Conservation (phyloP, 805 yeast species). For the Teunomyces gatunensis region DNA sequence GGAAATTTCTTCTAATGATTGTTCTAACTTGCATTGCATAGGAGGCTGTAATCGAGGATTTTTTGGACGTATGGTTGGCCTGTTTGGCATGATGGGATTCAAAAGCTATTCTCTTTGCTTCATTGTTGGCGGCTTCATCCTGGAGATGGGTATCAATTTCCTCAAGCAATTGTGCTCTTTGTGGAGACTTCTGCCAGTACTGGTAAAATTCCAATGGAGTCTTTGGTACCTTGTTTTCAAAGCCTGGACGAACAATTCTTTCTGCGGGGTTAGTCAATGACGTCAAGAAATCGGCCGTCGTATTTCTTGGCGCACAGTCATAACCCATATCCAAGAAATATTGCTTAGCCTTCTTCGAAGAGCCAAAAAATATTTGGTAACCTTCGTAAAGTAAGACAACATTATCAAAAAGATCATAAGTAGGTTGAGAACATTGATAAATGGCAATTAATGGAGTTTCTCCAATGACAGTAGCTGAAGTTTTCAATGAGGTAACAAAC, state of each 20-base stretch:
- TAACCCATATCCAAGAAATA: conserved; percentile 62
- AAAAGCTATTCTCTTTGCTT: conserved; percentile 12
- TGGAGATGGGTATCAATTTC: conserved; percentile 43
- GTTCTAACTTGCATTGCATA: conserved; percentile 34
- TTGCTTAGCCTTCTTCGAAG: conserved; percentile 40
- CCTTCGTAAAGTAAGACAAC: conserved; percentile 47
- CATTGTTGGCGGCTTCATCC: conserved; percentile 10
- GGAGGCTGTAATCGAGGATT: conserved; percentile 37
- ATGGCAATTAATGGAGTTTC: conserved; percentile 27
- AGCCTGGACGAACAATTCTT: conserved; percentile 49
- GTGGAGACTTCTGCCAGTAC: conserved; percentile 59
- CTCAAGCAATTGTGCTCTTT: conserved; percentile 37
- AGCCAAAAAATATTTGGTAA: conserved; percentile 47
- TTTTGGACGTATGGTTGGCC: conserved; percentile 32
- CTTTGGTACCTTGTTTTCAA: conserved; percentile 50
- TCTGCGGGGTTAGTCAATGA: conserved; percentile 66
- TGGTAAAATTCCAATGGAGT: conserved; percentile 57
- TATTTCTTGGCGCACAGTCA: conserved; percentile 59
- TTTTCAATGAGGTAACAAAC: conserved; percentile 25
- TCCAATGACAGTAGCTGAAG: conserved; percentile 22
- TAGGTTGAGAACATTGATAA: conserved; percentile 33
- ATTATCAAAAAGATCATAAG: conserved; percentile 49
- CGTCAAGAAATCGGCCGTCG: conserved; percentile 67
- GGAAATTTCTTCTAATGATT: conserved; percentile 52
- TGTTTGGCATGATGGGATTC: conserved; percentile 36